phyloP scores from a whole-genome alignment of 108 stramenopile species.

The Parietichytrium sp. region DNA sequence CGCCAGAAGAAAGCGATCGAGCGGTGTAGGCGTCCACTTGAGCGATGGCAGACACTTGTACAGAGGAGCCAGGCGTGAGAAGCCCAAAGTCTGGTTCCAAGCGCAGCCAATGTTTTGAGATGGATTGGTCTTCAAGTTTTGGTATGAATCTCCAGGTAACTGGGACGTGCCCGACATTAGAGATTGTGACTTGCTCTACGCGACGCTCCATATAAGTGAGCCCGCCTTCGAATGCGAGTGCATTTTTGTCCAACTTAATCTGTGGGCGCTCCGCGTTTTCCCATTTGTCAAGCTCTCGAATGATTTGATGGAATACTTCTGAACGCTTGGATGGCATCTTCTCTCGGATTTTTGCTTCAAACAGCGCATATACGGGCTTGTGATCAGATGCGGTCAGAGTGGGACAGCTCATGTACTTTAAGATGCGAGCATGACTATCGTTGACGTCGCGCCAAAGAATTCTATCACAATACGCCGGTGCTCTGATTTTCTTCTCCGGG shows the following conservation, averaged over 20 bases:
- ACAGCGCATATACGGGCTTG: constrained; percentile 90
- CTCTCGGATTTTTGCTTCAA: constrained; percentile 76
- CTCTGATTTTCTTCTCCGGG: constrained; percentile 95
- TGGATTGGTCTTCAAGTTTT: constrained; percentile 79
- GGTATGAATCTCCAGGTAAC: constrained; percentile 86
- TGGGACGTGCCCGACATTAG: constrained; percentile 80
- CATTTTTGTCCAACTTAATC: constrained; percentile 72
- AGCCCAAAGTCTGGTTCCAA: constrained; percentile 83
- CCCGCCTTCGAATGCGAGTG: constrained; percentile 74
- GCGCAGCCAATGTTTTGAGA: constrained; percentile 85
- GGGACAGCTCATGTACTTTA: constrained; percentile 76
- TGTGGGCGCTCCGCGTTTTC: constrained; percentile 82
- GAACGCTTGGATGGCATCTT: constrained; percentile 68
- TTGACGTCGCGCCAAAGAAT: constrained; percentile 71
- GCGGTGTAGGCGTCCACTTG: constrained; percentile 77
- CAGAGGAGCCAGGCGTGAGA: constrained; percentile 82
- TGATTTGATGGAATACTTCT: constrained; percentile 75
- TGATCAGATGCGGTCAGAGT: constrained; percentile 88
- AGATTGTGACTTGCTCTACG: constrained; percentile 67
- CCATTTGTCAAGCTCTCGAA: constrained; percentile 70
- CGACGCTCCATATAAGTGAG: constrained; percentile 53
- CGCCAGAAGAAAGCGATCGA: constrained; percentile 69
- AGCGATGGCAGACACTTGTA: constrained; percentile 70
- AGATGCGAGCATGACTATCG: constrained; percentile 57
- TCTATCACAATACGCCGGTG: constrained; percentile 99